Percentiles rank a stretch among this genome's conserved stretches.
Conservation (phyloP, 495 filamentous ascomycete genomes). For the Trichoderma virens region DNA sequence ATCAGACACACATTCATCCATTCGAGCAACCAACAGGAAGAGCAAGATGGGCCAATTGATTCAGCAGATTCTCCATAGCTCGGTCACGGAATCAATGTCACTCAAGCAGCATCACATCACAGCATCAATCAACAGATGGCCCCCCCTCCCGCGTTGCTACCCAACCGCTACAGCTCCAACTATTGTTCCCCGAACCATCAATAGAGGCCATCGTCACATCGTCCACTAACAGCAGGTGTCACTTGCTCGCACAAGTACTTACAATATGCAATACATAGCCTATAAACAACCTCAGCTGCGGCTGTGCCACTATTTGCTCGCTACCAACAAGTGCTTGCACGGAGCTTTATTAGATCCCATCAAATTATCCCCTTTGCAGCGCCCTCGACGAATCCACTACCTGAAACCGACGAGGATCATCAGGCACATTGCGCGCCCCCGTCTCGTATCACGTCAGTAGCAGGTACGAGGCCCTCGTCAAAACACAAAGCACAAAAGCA, state of each 20-base stretch:
- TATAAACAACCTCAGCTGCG: too few relatives aligned
- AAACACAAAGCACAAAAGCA: too few relatives aligned
- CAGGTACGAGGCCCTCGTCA: too few relatives aligned
- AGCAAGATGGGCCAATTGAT: not conserved
- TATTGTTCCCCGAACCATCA: not conserved
- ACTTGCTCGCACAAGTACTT: too few relatives aligned
- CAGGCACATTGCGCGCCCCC: not conserved
- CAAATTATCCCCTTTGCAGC: not conserved
- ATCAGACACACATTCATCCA: not conserved
- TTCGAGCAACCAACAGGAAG: not conserved
- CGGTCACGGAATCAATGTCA: not conserved
- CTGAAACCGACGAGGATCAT: constrained; percentile 7
- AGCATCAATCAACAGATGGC: not conserved
- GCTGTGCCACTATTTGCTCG: too few relatives aligned
- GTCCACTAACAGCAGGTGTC: too few relatives aligned
- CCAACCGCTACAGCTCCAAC: not conserved
- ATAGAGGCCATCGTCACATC: not conserved
- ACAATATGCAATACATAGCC: too few relatives aligned
- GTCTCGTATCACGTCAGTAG: not conserved
- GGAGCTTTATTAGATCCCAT: not conserved
- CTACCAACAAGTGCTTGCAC: not conserved
- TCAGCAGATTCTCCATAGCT: not conserved
- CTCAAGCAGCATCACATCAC: too few relatives aligned
- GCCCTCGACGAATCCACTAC: not conserved
- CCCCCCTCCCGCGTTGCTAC: not conserved